These are phyloP conservation scores for Coffea eugenioides DNA, from an alignment of 257 asterid species.

Conservation along the genomic window DNA sequence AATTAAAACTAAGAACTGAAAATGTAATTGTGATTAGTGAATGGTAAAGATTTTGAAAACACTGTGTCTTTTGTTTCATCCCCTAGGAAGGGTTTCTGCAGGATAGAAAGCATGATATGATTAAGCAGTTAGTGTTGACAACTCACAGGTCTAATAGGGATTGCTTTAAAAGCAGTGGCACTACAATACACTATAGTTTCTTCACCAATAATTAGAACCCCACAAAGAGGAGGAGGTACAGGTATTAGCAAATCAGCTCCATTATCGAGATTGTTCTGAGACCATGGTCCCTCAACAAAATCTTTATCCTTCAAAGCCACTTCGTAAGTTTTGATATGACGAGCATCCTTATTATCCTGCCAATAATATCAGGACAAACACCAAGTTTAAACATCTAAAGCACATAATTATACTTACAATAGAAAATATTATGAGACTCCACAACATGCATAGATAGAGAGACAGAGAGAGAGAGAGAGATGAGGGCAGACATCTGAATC, in stretches of 20 bases:
- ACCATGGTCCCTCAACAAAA: constrained; percentile 95
- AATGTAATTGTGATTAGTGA: neutral
- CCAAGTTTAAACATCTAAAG: neutral
- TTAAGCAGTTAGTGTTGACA: constrained; percentile 17
- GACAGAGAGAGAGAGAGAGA: neutral
- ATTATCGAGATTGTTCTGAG: constrained; percentile 89
- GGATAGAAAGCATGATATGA: constrained; percentile 2
- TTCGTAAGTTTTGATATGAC: constrained; percentile 89
- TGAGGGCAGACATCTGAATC: neutral
- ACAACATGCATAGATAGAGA: neutral
- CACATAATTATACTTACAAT: too few species aligned
- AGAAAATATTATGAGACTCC: neutral
- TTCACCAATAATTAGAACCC: constrained; percentile 91
- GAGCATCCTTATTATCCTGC: constrained; percentile 91
- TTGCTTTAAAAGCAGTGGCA: constrained; percentile 79
- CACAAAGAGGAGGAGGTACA: constrained; percentile 91
- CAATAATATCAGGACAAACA: constrained; percentile 14
- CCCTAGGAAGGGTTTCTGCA: constrained; percentile 18
- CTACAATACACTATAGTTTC: constrained; percentile 90
- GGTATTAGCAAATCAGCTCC: constrained; percentile 92
- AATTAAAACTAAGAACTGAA: neutral
- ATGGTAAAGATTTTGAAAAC: neutral
- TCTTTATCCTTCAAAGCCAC: constrained; percentile 85
- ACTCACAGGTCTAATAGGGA: constrained; percentile 87
- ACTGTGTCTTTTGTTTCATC: neutral